Evolutionary conservation across 208 protist species (phyloP), one percentile per base, ranked within the genome.

Genomic region (Trypanosoma lewisi): DNA sequence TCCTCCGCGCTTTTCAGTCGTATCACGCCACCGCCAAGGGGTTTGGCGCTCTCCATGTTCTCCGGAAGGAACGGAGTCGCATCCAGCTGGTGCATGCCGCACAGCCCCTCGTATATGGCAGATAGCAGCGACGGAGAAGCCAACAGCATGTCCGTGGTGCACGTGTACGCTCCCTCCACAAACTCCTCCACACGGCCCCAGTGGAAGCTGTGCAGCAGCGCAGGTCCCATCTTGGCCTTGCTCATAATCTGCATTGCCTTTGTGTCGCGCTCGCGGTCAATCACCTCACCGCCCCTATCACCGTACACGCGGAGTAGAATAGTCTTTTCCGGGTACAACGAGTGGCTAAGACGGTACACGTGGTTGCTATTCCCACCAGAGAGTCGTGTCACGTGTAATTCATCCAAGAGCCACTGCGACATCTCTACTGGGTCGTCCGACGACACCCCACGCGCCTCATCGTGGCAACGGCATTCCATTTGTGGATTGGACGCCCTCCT

Each of bases 151-250:
- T 90, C 83, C 19, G 87, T 93, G 27, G 83, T 86, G 68, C 81
- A 83, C 16, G 83, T 93, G 37, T 75, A 73, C 16, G 85, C 70
- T 30, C 78, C 67, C 57, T 83, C 75, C 78, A 93, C 88, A 64
- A 86, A 93, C 71, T 93, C 81, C 78, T 93, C 87, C 21, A 93
- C 87, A 34, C 87, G 83, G 14, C 87, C 87, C 84, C 87, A 93
- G 54, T 75, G 72, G 45, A 91, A 93, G 58, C 73, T 87, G 67
- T 91, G 83, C 63, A 93, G 79, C 58, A 93, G 67, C 6, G 76
- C 76, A 9, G 87, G 87, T 48, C 83, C 82, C 50, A 93, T 70
- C 54, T 56, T 67, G 47, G 87, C 81, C 19, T 75, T 66, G 50
- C 83, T 90, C 87, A 93, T 93, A 58, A 78, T 66, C 53, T 73